Percentiles rank a stretch among this genome's conserved stretches.
Evolutionary conservation across 179 eudicot species (phyloP).

Genomic region (Beta macrorhiza): DNA sequence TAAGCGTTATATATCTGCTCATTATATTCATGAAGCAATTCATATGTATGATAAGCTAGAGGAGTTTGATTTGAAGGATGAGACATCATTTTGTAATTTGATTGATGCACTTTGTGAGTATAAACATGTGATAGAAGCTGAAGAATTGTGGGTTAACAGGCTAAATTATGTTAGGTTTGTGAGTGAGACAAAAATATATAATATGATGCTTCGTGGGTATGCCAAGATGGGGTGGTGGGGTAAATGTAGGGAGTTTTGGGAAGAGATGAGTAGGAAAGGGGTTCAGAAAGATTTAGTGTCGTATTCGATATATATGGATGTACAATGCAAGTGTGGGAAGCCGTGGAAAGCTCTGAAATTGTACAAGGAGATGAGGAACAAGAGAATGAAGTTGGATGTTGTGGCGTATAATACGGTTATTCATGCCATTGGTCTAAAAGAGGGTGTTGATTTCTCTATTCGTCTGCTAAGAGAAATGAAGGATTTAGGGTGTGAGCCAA

Average conservation of each 20-base stretch:
- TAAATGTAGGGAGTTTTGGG: slow-evolving; percentile 90
- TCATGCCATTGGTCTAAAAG: slow-evolving; percentile 64
- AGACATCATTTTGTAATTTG: slow-evolving; percentile 61
- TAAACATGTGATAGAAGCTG: slow-evolving; percentile 91
- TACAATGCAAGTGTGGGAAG: slow-evolving; percentile 78
- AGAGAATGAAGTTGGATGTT: slow-evolving; percentile 71
- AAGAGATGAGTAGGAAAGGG: slow-evolving; percentile 71
- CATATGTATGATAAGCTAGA: slow-evolving; percentile 43
- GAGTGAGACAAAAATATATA: slow-evolving; percentile 55
- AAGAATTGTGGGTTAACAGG: slow-evolving; percentile 55
- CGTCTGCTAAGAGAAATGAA: slow-evolving; percentile 68
- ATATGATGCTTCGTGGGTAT: slow-evolving; percentile 92
- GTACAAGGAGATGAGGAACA: slow-evolving; percentile 86
- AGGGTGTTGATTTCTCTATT: slow-evolving; percentile 79
- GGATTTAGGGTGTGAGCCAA: slow-evolving; percentile 66
- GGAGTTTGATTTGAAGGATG: slow-evolving; percentile 72
- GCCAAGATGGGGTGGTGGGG: slow-evolving; percentile 84
- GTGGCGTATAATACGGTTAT: slow-evolving; percentile 82
- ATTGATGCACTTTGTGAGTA: slow-evolving; percentile 89
- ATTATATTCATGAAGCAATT: slow-evolving; percentile 71
- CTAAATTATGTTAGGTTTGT: slow-evolving; percentile 24
- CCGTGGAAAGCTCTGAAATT: slow-evolving; percentile 83
- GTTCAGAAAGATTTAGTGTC: slow-evolving; percentile 67
- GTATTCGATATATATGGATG: slow-evolving; percentile 88
- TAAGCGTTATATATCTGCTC: slow-evolving; percentile 75